Base-by-base conservation (phyloP, 495 filamentous ascomycete genomes). In the Aspergillus campestris region DNA sequence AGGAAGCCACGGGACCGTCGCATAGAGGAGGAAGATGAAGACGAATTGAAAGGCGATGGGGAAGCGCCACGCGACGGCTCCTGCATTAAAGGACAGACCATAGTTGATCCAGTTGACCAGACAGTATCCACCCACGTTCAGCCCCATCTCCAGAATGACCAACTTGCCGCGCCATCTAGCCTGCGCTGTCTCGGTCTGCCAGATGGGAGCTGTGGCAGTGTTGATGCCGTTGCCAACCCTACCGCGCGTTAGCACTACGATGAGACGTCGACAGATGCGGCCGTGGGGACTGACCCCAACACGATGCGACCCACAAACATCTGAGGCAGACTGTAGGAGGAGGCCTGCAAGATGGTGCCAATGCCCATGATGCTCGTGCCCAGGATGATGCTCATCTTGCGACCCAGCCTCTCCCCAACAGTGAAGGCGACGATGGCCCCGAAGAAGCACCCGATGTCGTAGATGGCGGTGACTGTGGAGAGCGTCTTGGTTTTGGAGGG, bases 231-330 rank as follows among this genome's bases (percentile, higher is more conserved):
- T 85, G 6, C 81, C 82, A 24, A 57, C 35, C 3, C 53, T 48
- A 15, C 10, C 38, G 8, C 14, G 30, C 7, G 35, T 42, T 32
- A 39, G 38, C n/a, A 39, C 11, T 48, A 27, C 11, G 12, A 11
- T 30, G 9, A 12, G 11, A 30, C 18, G 4, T 24, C 4, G 18
- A 24, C 1, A 24, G 18, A 24, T 4, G 18, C 18, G 18, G 18
- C 18, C 18, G 7, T 28, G 18, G 2, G 2, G 2, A 45, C 49
- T 47, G 37, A 59, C 56, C 75, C 53, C 31, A 66, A 65, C 2
- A 83, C 58, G 29, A 79, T 69, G 34, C 79, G 70, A 1, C 77
- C 82, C 15, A 83, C 70, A 48, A 86, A 78, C 69, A 85, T 82
- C 50, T 83, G 80, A 4, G 72, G 52, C 10, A 79, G 50, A 36